Evolutionary conservation across 2,329 filamentous ascomycete species (phyloP).

Genomic region (Tricladium varicosporioides): DNA sequence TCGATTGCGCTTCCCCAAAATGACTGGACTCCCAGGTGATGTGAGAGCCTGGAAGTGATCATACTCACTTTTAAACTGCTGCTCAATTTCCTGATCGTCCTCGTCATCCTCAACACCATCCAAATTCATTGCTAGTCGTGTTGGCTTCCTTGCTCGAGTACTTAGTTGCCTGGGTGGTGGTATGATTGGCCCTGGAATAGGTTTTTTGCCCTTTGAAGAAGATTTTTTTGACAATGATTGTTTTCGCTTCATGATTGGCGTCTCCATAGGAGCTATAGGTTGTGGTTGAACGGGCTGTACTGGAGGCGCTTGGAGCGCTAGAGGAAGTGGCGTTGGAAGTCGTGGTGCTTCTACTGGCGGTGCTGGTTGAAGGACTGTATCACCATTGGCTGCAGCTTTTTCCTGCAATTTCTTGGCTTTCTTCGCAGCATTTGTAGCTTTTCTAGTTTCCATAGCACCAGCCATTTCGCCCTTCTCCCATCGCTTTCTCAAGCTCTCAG

Average conservation of each 20-base stretch:
- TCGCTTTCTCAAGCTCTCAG: slow-evolving; percentile 33
- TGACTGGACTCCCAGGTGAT: slow-evolving; percentile 21
- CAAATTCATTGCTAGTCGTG: slow-evolving; percentile 13
- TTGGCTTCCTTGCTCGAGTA: slow-evolving; percentile 22
- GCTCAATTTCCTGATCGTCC: slow-evolving; percentile 16
- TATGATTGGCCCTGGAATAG: not conserved
- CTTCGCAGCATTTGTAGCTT: slow-evolving; percentile 58
- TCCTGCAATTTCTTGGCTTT: slow-evolving; percentile 39
- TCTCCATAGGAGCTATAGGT: not conserved
- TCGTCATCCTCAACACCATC: slow-evolving; percentile 20
- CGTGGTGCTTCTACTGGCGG: not conserved
- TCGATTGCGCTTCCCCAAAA: slow-evolving; percentile 28
- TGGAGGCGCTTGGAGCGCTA: no score
- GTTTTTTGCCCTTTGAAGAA: slow-evolving; percentile 5
- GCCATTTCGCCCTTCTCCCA: slow-evolving; percentile 62
- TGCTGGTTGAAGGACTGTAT: not conserved
- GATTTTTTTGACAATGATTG: not conserved
- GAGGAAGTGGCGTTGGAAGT: not conserved
- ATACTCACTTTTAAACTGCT: slow-evolving; percentile 28
- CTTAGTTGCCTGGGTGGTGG: slow-evolving; percentile 19
- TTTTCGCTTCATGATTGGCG: not conserved
- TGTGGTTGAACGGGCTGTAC: no score
- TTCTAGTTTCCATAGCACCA: slow-evolving; percentile 58
- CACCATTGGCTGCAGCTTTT: slow-evolving; percentile 6
- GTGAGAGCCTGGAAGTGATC: slow-evolving; percentile 30